Conservation (phyloP, 2,329 filamentous ascomycete species). For the Dryadomyces quercivorus region DNA sequence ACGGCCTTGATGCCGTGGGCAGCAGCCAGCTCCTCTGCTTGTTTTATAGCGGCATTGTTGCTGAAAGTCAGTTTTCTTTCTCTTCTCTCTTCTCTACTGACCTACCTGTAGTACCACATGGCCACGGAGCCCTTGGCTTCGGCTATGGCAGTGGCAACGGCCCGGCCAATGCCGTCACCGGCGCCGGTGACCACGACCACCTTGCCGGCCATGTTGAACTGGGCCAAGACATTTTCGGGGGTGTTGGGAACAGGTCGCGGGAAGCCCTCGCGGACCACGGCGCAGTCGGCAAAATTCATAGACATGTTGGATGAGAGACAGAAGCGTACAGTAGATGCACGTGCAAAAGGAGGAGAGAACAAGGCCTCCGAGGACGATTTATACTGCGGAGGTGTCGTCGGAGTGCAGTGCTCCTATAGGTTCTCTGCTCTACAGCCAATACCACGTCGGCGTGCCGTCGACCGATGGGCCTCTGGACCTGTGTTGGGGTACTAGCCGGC, state of each 20-base stretch:
- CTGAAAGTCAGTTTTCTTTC: conserved; percentile 18
- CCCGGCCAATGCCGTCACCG: conserved; percentile 50
- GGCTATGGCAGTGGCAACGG: conserved; percentile 54
- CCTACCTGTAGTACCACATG: conserved; percentile 52
- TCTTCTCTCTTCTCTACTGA: background rate
- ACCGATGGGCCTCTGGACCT: too few species aligned
- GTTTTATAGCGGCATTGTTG: conserved; percentile 53
- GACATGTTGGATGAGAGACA: conserved; percentile 27
- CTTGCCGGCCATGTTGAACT: conserved; percentile 16
- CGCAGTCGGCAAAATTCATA: conserved; percentile 42
- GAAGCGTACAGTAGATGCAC: background rate
- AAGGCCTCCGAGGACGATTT: too few species aligned
- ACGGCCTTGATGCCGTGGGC: conserved; percentile 55
- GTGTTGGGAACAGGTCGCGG: conserved; percentile 1
- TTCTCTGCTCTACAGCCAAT: too few species aligned
- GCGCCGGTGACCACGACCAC: conserved; percentile 33
- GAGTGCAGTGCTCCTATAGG: too few species aligned
- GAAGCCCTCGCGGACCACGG: conserved; percentile 15
- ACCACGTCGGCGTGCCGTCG: too few species aligned
- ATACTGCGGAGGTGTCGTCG: too few species aligned
- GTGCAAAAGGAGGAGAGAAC: too few species aligned
- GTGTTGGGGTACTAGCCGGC: too few species aligned
- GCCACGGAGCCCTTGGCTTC: conserved; percentile 59
- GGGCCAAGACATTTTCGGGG: background rate
- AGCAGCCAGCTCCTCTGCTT: conserved; percentile 49